Evolutionary conservation across 1,284 basidiomycete species (phyloP).

Genomic region (Ceratobasidium sp.): DNA sequence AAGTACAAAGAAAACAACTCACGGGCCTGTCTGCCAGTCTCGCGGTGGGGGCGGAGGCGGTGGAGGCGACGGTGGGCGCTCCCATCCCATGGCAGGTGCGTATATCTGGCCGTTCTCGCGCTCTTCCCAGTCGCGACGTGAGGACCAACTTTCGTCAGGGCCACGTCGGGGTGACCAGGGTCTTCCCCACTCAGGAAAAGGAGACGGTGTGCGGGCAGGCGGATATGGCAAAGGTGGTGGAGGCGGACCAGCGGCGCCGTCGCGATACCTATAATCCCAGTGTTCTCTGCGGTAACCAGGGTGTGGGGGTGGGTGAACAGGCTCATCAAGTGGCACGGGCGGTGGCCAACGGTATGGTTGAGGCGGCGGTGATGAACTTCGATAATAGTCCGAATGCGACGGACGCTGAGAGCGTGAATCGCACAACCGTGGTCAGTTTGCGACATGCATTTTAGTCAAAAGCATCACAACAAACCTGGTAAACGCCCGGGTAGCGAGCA

Average conservation of each 20-base stretch:
- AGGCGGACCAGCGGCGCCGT: slow-evolving; percentile 1
- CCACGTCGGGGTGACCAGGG: slow-evolving; percentile 18
- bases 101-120: slow-evolving; percentile 11
- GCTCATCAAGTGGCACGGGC: slow-evolving; percentile 26
- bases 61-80: slow-evolving; percentile 27
- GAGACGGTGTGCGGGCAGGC: slow-evolving; percentile 23
- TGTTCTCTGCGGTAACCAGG: slow-evolving; percentile 15
- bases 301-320: slow-evolving; percentile 17
- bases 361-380: slow-evolving; percentile 15
- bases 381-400: slow-evolving; percentile 20
- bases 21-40: slow-evolving; percentile 34
- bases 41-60: slow-evolving; percentile 5
- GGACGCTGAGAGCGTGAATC: slow-evolving; percentile 12
- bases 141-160: slow-evolving; percentile 17
- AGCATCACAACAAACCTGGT: slow-evolving; percentile 25
- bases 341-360: slow-evolving; percentile 33
- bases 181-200: slow-evolving; percentile 38
- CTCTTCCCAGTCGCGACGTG: slow-evolving; percentile 36
- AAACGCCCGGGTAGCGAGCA: slow-evolving; percentile 32
- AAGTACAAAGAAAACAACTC: slow-evolving; percentile 25
- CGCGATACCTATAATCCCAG: slow-evolving; percentile 32
- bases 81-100: slow-evolving; percentile 3
- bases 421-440: slow-evolving; percentile 1
- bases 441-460: slow-evolving; percentile 2
- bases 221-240: not conserved